These are phyloP conservation scores for Dendrobium huoshanense DNA, from an alignment of 106 monocot species.

Conservation along the genomic window DNA sequence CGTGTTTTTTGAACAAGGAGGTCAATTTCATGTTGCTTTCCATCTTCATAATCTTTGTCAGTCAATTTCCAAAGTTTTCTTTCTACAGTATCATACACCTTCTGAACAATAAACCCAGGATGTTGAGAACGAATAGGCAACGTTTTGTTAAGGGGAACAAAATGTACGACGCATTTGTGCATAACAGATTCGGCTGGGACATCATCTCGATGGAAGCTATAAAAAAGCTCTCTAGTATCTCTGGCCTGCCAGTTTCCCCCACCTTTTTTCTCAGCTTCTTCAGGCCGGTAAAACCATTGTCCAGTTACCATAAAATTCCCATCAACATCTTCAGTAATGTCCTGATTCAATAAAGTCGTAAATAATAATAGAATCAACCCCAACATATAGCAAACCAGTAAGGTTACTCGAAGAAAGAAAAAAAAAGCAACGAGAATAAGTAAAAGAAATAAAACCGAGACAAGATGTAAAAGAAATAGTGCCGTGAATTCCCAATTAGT, in stretches of 20 bases:
- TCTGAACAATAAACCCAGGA: constrained; percentile 93
- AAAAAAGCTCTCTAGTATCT: constrained; percentile 84
- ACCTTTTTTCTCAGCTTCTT: constrained; percentile 86
- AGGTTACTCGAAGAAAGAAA: neutral
- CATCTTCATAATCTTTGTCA: constrained; percentile 91
- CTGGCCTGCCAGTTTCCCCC: constrained; percentile 72
- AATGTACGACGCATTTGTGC: constrained; percentile 97
- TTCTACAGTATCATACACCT: constrained; percentile 79
- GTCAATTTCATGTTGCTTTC: constrained; percentile 82
- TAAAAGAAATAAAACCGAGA: neutral
- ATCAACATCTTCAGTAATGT: constrained; percentile 31
- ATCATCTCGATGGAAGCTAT: constrained; percentile 92
- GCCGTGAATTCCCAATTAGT: neutral
- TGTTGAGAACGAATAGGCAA: constrained; percentile 56
- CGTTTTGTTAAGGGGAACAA: constrained; percentile 80
- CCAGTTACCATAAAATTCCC: constrained; percentile 71
- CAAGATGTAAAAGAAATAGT: neutral
- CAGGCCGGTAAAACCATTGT: constrained; percentile 98
- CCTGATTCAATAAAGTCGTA: neutral
- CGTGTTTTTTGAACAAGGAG: constrained; percentile 69
- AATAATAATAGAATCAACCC: neutral
- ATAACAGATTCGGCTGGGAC: constrained; percentile 97
- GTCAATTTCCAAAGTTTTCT: constrained; percentile 85
- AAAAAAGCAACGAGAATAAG: neutral
- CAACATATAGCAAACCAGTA: neutral